These are phyloP conservation scores for Yamadazyma spencermartinsiae DNA, from an alignment of 1,139 yeast genomes.

Conservation along the genomic window DNA sequence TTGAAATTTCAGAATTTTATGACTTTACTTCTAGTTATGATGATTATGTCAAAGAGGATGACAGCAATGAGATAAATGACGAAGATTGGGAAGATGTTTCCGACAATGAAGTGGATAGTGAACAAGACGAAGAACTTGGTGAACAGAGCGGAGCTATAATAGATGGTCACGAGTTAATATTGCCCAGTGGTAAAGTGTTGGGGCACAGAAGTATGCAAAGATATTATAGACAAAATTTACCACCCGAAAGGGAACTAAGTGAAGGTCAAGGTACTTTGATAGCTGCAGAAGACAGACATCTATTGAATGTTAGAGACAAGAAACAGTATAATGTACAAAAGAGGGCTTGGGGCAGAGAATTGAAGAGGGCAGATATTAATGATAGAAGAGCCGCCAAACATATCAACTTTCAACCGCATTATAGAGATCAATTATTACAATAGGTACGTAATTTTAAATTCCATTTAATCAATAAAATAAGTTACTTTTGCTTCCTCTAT, in stretches of 20 bases:
- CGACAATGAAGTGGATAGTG: slow-evolving; percentile 44
- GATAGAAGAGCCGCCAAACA: slow-evolving; percentile 81
- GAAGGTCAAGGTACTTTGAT: slow-evolving; percentile 94
- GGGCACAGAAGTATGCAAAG: slow-evolving; percentile 90
- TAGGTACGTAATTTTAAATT: slow-evolving; percentile 25
- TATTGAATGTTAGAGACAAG: slow-evolving; percentile 54
- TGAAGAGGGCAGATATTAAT: slow-evolving; percentile 63
- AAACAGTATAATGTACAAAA: slow-evolving; percentile 61
- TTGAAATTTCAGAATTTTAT: slow-evolving; percentile 78
- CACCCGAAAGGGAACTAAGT: slow-evolving; percentile 68
- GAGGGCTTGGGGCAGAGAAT: slow-evolving; percentile 74
- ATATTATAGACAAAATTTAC: slow-evolving; percentile 78
- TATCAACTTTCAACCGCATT: slow-evolving; percentile 86
- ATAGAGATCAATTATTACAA: slow-evolving; percentile 87
- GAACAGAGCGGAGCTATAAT: slow-evolving; percentile 32
- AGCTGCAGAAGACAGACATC: slow-evolving; percentile 87
- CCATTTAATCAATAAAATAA: slow-evolving; percentile 2
- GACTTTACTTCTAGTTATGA: slow-evolving; percentile 75
- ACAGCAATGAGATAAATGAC: slow-evolving; percentile 23
- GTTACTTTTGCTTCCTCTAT: slow-evolving; percentile 2
- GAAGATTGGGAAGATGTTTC: slow-evolving; percentile 53
- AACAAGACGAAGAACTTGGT: slow-evolving; percentile 44
- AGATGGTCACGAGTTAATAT: slow-evolving; percentile 72
- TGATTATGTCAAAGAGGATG: slow-evolving; percentile 22
- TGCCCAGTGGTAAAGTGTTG: slow-evolving; percentile 83